Conservation (phyloP, 2,329 filamentous ascomycete species). For the Calonectria hawksworthii region DNA sequence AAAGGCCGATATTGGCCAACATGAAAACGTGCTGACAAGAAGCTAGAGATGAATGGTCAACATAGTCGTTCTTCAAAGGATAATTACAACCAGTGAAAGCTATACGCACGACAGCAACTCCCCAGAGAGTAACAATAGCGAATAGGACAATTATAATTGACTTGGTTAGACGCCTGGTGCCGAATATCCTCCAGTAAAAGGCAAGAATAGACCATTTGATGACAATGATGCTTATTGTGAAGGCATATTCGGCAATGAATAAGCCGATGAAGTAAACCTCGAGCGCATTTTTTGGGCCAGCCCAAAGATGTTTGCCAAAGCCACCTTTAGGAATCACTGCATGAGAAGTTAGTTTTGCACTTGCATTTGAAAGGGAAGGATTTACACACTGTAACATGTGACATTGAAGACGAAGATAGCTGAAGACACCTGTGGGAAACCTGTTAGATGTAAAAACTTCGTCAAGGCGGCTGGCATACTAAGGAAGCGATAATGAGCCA, state of each 20-base stretch:
- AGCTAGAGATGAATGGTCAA: neutral
- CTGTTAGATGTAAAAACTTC: neutral
- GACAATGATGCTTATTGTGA: neutral
- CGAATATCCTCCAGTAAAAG: neutral
- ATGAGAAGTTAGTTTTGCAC: neutral
- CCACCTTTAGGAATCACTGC: neutral
- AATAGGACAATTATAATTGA: neutral
- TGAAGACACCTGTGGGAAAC: neutral
- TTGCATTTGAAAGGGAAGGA: neutral
- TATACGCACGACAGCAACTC: neutral
- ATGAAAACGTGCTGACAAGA: neutral
- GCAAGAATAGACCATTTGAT: neutral
- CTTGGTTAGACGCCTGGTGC: neutral
- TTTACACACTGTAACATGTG: neutral
- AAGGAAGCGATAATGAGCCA: neutral
- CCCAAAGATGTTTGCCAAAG: slow-evolving; percentile 5
- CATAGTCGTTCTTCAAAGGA: too few species aligned
- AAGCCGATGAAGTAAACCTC: neutral
- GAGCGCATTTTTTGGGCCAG: neutral
- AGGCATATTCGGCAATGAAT: neutral
- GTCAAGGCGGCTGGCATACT: neutral
- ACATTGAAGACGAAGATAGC: neutral
- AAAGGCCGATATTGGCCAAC: neutral
- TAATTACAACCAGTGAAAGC: too few species aligned
- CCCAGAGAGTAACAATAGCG: neutral